Conservation (phyloP, 345 rosid species). For the Streptanthus diversifolius region DNA sequence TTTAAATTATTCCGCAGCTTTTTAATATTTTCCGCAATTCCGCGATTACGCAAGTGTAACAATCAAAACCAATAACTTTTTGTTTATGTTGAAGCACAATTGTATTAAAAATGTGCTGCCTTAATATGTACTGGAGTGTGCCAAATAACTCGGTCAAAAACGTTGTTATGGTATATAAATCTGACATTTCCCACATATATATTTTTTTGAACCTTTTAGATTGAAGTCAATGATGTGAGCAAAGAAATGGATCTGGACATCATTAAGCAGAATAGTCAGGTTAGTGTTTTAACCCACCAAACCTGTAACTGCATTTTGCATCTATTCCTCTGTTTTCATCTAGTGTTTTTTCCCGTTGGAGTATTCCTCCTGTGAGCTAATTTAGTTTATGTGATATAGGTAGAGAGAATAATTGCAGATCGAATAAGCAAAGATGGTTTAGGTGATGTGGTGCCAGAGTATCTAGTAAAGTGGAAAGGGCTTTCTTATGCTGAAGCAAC, state of each 20-base stretch:
- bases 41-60: too few relatives aligned
- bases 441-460: constrained; percentile 81
- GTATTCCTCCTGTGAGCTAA: constrained; percentile 20
- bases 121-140: background rate
- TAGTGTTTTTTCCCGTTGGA: background rate
- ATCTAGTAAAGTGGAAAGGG: constrained; percentile 98
- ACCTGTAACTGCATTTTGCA: background rate
- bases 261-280: constrained; percentile 96
- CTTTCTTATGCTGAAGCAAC: constrained; percentile 99
- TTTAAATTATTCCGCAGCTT: too few relatives aligned
- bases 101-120: constrained; percentile 2
- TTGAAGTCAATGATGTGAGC: constrained; percentile 96
- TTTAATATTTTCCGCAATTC: too few relatives aligned
- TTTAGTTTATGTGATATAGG: constrained; percentile 47
- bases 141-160: background rate
- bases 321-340: background rate
- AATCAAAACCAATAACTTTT: too few relatives aligned
- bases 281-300: constrained; percentile 30
- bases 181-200: background rate
- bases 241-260: constrained; percentile 99
- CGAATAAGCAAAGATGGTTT: constrained; percentile 68
- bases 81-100: constrained; percentile 11
- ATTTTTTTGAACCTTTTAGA: constrained; percentile 43
- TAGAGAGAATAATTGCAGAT: constrained; percentile 87
- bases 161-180: constrained; percentile 1